Base-by-base conservation (phyloP, 2,329 filamentous ascomycete species). In the Epichloe scottii region DNA sequence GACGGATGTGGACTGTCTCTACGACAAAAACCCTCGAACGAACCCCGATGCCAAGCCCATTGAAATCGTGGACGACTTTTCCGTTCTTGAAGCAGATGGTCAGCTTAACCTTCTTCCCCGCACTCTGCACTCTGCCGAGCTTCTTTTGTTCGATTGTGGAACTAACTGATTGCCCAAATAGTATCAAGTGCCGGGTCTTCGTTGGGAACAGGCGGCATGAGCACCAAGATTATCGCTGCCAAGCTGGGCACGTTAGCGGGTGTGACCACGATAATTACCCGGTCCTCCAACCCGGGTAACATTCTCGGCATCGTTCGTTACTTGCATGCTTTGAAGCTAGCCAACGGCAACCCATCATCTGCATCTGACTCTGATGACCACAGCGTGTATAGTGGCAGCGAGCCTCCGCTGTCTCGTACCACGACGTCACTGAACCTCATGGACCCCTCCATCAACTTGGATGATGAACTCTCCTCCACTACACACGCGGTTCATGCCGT, bases 1-100 rank as follows among this genome's bases (percentile, higher is more conserved):
- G 93, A 98, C 93, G 1, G 93, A 98, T 63, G 93, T 98, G 46
- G 93, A 98, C 65, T 96, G 91, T 64, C 75, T 98, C 12, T 98
- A 98, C 67, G 89, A 95, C 68, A 93, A 91, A 68, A 98, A 98
- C 60, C 93, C 93, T 1, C 79, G 93, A 33, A 84, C 81, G 2
- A 76, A 95, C 60, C 82, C 89, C 0, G 86, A 96, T 61, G 93
- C 93, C 8, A 80, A 85, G 62, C 82, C 93, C 0, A 97, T 98
- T 53, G 86, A 94, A 62, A 85, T 96, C 1, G 89, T 98, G 1
- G 84, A 93, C 50, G 89, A 98, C 62, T 95, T 98, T 54, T 76
- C 80, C 0, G 76, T 82, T 4, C 74, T 98, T 19, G 81, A 86
- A 53, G 93, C 87, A 3, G 93, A 98, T 68, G 82, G 81, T 84